These are phyloP conservation scores for Gliomastix tumulicola DNA, from an alignment of 2,329 filamentous ascomycete genomes.

Conservation along the genomic window DNA sequence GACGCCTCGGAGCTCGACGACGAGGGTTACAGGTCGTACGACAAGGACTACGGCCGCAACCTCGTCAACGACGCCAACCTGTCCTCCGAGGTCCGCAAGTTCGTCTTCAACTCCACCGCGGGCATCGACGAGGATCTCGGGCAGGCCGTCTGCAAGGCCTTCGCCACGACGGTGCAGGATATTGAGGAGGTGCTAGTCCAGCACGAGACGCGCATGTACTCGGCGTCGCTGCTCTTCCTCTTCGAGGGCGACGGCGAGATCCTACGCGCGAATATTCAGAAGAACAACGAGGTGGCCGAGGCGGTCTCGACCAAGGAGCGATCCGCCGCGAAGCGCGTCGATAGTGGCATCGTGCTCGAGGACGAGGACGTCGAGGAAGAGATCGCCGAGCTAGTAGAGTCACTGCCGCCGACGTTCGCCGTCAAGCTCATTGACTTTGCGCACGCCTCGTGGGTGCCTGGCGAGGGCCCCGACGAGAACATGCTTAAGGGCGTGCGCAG, in stretches of 20 bases:
- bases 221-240: slow-evolving; percentile 53
- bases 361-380: slow-evolving; percentile 35
- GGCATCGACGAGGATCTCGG: slow-evolving; percentile 53
- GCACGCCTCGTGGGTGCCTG: slow-evolving; percentile 78
- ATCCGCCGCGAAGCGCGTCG: slow-evolving; percentile 33
- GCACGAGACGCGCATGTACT: slow-evolving; percentile 59
- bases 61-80: slow-evolving; percentile 47
- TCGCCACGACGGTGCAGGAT: slow-evolving; percentile 43
- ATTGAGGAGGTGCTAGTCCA: slow-evolving; percentile 46
- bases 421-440: slow-evolving; percentile 96
- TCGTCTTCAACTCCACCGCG: slow-evolving; percentile 50
- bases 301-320: slow-evolving; percentile 38
- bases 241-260: slow-evolving; percentile 56
- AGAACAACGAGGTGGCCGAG: slow-evolving; percentile 44
- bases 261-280: slow-evolving; percentile 42
- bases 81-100: slow-evolving; percentile 44
- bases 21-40: slow-evolving; percentile 52
- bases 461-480: slow-evolving; percentile 82
- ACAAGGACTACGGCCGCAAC: slow-evolving; percentile 55
- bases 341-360: slow-evolving; percentile 47
- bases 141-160: slow-evolving; percentile 45
- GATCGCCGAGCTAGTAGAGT: slow-evolving; percentile 33
- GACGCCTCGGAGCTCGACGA: slow-evolving; percentile 42
- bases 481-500: slow-evolving; percentile 66
- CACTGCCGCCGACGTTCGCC: slow-evolving; percentile 60